Evolutionary conservation across 2,329 filamentous ascomycete species (phyloP).

Genomic region (Beauveria sp.): DNA sequence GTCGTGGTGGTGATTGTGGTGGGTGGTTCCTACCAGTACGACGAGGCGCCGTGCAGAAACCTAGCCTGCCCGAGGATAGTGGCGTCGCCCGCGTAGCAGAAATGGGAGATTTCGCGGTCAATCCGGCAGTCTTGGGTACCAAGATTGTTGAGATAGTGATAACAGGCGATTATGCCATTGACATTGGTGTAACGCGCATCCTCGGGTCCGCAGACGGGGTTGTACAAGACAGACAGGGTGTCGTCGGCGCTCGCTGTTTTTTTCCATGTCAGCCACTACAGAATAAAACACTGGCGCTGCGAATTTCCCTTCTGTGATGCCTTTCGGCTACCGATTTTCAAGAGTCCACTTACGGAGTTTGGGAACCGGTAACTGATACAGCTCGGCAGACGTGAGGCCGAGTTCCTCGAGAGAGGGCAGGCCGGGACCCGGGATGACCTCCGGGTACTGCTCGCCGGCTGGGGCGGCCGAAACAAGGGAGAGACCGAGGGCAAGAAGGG

Average conservation of each 20-base stretch:
- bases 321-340: no score
- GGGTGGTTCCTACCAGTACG: not conserved
- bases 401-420: not conserved
- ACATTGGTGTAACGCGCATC: not conserved
- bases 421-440: not conserved
- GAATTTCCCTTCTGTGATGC: no score
- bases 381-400: not conserved
- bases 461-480: no score
- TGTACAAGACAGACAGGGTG: not conserved
- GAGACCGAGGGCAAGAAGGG: no score
- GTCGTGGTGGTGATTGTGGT: no score
- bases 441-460: not conserved
- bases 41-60: not conserved
- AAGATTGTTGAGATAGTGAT: not conserved
- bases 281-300: no score
- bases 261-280: not conserved
- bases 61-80: not conserved
- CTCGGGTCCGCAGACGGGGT: not conserved
- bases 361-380: not conserved
- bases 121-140: not conserved
- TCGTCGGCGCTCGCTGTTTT: not conserved
- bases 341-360: not conserved
- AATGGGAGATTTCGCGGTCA: not conserved
- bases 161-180: not conserved
- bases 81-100: slow-evolving; percentile 1